These are phyloP conservation scores for Aspergillus oerlinghausenensis DNA, from an alignment of 2,329 filamentous ascomycete genomes.

Conservation along the genomic window DNA sequence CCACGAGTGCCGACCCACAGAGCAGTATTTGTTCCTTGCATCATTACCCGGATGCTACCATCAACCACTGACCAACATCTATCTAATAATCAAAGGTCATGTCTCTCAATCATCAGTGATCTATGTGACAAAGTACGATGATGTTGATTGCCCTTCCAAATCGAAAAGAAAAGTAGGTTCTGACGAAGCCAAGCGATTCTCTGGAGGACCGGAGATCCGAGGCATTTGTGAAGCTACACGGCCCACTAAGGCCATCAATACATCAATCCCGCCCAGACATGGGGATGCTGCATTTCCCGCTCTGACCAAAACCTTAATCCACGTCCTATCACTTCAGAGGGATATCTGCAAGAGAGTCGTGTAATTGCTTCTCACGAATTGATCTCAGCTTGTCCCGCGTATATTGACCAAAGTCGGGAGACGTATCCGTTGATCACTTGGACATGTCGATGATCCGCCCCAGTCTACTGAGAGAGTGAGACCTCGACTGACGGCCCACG, in stretches of 20 bases:
- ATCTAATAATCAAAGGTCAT: not conserved
- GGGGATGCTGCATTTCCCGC: too few species aligned
- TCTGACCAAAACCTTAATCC: not conserved
- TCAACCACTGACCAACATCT: not conserved
- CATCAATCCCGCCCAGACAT: too few species aligned
- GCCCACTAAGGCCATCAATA: too few species aligned
- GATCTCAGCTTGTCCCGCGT: not conserved
- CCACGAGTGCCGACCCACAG: not conserved
- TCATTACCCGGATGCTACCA: not conserved
- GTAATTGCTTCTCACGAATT: not conserved
- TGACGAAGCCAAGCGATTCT: too few species aligned
- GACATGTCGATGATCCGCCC: not conserved
- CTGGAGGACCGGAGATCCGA: not conserved
- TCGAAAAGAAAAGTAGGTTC: not conserved
- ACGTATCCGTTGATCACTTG: not conserved
- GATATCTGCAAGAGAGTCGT: not conserved
- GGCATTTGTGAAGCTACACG: not conserved
- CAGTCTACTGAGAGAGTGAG: not conserved
- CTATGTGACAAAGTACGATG: not conserved
- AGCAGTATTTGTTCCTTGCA: not conserved
- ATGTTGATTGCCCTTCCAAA: not conserved
- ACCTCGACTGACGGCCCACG: not conserved
- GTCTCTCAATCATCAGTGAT: not conserved
- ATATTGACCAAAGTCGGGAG: not conserved
- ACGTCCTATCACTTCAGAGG: not conserved